These are phyloP conservation scores for Wallacemonas sp. DNA, from an alignment of 208 protist species.

Conservation along the genomic window DNA sequence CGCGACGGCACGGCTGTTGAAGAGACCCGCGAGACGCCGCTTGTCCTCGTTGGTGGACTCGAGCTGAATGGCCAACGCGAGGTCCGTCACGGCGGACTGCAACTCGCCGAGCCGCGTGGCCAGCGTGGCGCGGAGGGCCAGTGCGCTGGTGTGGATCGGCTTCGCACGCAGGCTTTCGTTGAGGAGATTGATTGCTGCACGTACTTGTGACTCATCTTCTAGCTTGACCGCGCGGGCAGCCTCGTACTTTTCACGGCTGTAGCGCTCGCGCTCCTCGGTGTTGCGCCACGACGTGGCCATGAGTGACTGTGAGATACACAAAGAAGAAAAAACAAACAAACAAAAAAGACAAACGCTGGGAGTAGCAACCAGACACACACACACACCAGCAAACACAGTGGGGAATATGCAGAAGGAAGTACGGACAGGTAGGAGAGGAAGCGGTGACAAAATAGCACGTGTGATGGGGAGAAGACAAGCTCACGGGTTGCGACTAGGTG, in stretches of 20 bases:
- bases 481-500: no score
- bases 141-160: slow-evolving; percentile 49
- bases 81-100: slow-evolving; percentile 50
- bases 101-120: slow-evolving; percentile 32
- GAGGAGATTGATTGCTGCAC: slow-evolving; percentile 40
- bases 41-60: slow-evolving; percentile 49
- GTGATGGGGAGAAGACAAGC: no score
- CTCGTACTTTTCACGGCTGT: slow-evolving; percentile 37
- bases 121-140: slow-evolving; percentile 55
- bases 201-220: slow-evolving; percentile 39
- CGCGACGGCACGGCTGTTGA: slow-evolving; percentile 58
- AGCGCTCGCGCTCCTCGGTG: slow-evolving; percentile 18
- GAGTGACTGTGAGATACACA: not conserved
- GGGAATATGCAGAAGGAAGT: no score
- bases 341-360: no score
- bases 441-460: no score
- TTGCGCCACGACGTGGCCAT: slow-evolving; percentile 12
- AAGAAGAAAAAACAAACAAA: not conserved
- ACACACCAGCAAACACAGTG: no score
- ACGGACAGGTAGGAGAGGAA: no score
- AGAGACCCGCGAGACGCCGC: slow-evolving; percentile 53
- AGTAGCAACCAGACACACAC: no score
- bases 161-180: slow-evolving; percentile 46
- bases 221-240: slow-evolving; percentile 39
- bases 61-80: slow-evolving; percentile 76